Percentiles rank a stretch among this genome's conserved stretches.
These are phyloP conservation scores for Fusarium sp. DNA, from an alignment of 2,329 filamentous ascomycete genomes.

Conservation along the genomic window DNA sequence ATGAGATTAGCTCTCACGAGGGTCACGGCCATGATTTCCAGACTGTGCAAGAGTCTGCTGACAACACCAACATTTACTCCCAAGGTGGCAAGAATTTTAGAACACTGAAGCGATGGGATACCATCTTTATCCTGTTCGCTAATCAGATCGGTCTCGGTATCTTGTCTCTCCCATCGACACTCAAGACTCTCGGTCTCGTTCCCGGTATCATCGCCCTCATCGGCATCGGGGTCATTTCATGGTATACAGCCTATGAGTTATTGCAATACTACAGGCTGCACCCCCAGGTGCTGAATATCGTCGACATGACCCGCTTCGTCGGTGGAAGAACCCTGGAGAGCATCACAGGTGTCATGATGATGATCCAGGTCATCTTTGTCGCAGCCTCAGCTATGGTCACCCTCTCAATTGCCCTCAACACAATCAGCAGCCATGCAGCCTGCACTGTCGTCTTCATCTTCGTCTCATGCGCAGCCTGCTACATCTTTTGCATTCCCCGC, in stretches of 20 bases:
- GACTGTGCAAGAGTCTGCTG: slow-evolving; percentile 15
- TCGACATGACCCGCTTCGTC: slow-evolving; percentile 68
- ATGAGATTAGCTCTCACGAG: background rate
- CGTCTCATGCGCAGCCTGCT: slow-evolving; percentile 15
- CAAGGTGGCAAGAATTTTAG: slow-evolving; percentile 38
- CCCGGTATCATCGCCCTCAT: slow-evolving; percentile 74
- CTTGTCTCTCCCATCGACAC: slow-evolving; percentile 75
- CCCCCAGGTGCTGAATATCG: slow-evolving; percentile 72
- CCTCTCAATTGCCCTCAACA: slow-evolving; percentile 30
- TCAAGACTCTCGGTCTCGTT: slow-evolving; percentile 70
- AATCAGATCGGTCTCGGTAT: slow-evolving; percentile 43
- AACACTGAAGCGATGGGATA: slow-evolving; percentile 36
- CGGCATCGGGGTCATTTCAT: slow-evolving; percentile 69
- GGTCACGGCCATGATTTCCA: slow-evolving; percentile 29
- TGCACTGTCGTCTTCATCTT: slow-evolving; percentile 30
- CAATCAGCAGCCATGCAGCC: slow-evolving; percentile 17
- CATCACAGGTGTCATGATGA: slow-evolving; percentile 27
- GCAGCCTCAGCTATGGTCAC: slow-evolving; percentile 31
- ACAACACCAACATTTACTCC: slow-evolving; percentile 32
- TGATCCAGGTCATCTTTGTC: slow-evolving; percentile 32
- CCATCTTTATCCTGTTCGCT: slow-evolving; percentile 36
- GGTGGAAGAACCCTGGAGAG: slow-evolving; percentile 31
- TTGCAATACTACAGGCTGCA: slow-evolving; percentile 73
- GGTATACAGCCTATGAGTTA: slow-evolving; percentile 55
- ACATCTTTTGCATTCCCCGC: slow-evolving; percentile 14